Conservation (phyloP, 768 basidiomycete genomes). For the Dendrothele bispora region DNA sequence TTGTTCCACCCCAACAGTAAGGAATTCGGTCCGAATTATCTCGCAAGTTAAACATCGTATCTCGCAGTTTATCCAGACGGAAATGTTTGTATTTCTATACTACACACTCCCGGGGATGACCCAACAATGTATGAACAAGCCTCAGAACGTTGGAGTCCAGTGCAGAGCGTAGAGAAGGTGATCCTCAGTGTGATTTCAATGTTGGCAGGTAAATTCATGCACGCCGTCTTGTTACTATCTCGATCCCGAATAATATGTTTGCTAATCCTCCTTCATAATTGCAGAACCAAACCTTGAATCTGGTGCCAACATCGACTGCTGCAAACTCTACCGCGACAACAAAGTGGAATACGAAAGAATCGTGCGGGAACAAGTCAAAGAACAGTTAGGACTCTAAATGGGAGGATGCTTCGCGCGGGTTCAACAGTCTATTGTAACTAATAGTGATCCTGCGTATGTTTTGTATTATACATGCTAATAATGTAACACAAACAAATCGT, state of each 20-base stretch:
- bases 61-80: slow-evolving; percentile 89
- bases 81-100: slow-evolving; percentile 96
- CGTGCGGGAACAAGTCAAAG: slow-evolving; percentile 79
- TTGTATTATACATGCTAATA: background rate
- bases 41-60: slow-evolving; percentile 10
- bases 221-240: slow-evolving; percentile 3
- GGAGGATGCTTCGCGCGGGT: too few relatives aligned
- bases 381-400: slow-evolving; percentile 74
- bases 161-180: slow-evolving; percentile 97
- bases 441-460: background rate
- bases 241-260: background rate
- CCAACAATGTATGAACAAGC: slow-evolving; percentile 94
- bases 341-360: slow-evolving; percentile 84
- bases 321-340: slow-evolving; percentile 94
- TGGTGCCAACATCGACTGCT: slow-evolving; percentile 96
- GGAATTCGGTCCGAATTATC: slow-evolving; percentile 26
- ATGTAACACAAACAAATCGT: background rate
- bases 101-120: slow-evolving; percentile 92
- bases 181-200: slow-evolving; percentile 95
- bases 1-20: slow-evolving; percentile 96
- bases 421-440: background rate
- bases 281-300: slow-evolving; percentile 96
- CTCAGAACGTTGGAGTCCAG: slow-evolving; percentile 98
- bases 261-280: too few relatives aligned
- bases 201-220: slow-evolving; percentile 88